A percentile compares a stretch with the other conserved stretches of the same genome.
These are phyloP conservation scores for Ceratocystis eucalypticola DNA, from an alignment of 2,329 filamentous ascomycete species.

Conservation along the genomic window DNA sequence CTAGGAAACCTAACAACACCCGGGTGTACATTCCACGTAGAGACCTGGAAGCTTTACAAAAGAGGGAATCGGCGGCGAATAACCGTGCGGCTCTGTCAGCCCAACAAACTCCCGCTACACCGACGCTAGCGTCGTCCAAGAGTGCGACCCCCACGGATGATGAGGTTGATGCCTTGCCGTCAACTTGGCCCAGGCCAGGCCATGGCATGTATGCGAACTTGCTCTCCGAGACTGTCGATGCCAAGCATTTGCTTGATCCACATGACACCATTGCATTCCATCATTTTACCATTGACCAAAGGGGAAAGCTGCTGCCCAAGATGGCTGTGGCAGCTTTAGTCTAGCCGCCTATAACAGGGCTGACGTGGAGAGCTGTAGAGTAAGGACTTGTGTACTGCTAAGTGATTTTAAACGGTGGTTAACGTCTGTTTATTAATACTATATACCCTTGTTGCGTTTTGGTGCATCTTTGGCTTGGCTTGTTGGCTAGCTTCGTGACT, in stretches of 20 bases:
- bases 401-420: not conserved
- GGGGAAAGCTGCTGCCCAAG: constrained; percentile 16
- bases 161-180: constrained; percentile 27
- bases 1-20: not conserved
- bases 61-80: not conserved
- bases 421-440: not conserved
- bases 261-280: constrained; percentile 34
- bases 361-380: not conserved
- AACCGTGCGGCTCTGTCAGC: constrained; percentile 1
- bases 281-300: constrained; percentile 31
- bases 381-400: not conserved
- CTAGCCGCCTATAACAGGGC: not conserved
- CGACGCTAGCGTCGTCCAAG: constrained; percentile 13
- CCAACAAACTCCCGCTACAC: constrained; percentile 4
- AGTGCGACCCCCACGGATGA: constrained; percentile 20
- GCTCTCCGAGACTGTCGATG: constrained; percentile 29
- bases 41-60: constrained; percentile 6
- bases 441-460: not conserved
- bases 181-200: constrained; percentile 31
- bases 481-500: not conserved
- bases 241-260: constrained; percentile 27
- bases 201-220: constrained; percentile 31
- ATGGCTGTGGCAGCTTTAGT: constrained; percentile 19
- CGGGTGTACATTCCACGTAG: constrained; percentile 15
- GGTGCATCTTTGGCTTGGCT: no score